Evolutionary conservation across 768 basidiomycete genomes (phyloP).

Genomic region (Termitomyces sp.): DNA sequence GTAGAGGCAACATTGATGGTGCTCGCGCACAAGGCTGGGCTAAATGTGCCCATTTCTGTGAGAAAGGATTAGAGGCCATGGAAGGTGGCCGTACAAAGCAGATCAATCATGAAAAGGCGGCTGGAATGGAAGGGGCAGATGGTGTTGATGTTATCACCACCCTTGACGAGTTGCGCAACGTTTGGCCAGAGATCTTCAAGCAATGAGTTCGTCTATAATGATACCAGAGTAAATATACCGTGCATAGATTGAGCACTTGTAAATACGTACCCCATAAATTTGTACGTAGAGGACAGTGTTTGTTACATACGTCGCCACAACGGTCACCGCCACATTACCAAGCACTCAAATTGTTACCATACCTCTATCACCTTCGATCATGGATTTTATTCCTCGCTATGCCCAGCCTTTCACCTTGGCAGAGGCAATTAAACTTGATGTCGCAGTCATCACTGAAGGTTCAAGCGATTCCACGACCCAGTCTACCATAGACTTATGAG

Average conservation of each 20-base stretch:
- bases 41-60: constrained; percentile 71
- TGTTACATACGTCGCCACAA: neutral
- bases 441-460: constrained; percentile 71
- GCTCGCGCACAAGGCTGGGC: constrained; percentile 67
- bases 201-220: constrained; percentile 2
- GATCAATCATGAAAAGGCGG: constrained; percentile 33
- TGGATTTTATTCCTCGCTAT: constrained; percentile 67
- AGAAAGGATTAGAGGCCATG: constrained; percentile 53
- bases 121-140: constrained; percentile 28
- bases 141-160: constrained; percentile 47
- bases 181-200: constrained; percentile 77
- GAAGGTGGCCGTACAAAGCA: constrained; percentile 57
- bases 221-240: constrained; percentile 8
- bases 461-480: constrained; percentile 1
- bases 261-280: neutral
- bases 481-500: constrained; percentile 2
- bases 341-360: no score
- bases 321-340: neutral
- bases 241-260: constrained; percentile 4
- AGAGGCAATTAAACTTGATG: constrained; percentile 61
- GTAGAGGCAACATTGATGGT: constrained; percentile 57
- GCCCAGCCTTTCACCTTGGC: constrained; percentile 69
- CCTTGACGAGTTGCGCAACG: constrained; percentile 58
- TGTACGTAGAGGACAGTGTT: neutral
- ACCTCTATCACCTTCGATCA: constrained; percentile 16